phyloP scores from a whole-genome alignment of 495 filamentous ascomycete genomes.

The Neurospora sp. region DNA sequence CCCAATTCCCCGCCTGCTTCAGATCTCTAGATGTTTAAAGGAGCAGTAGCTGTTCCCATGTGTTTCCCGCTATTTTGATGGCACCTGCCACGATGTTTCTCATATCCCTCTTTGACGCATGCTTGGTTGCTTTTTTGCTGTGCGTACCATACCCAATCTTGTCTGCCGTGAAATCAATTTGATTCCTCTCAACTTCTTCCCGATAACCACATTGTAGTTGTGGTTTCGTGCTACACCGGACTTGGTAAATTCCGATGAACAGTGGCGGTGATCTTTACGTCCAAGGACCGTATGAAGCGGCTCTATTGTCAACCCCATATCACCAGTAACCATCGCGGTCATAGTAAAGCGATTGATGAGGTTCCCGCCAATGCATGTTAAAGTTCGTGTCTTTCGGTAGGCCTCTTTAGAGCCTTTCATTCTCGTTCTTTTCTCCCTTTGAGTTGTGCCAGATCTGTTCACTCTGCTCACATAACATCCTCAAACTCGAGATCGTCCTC shows the following conservation, averaged over 20 bases:
- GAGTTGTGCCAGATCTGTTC: not conserved
- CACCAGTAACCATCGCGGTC: not conserved
- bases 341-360: not conserved
- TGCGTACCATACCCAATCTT: not conserved
- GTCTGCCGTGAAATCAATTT: not conserved
- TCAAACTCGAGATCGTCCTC: constrained; percentile 57
- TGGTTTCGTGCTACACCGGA: not conserved
- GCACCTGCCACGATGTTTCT: not conserved
- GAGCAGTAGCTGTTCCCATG: not conserved
- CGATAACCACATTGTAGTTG: not conserved
- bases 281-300: not conserved
- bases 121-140: not conserved
- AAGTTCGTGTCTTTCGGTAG: not conserved
- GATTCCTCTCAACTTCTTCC: not conserved
- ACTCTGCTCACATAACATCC: constrained; percentile 36
- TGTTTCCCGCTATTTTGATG: not conserved
- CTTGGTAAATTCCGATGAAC: not conserved
- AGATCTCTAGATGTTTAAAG: not conserved
- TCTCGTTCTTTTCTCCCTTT: not conserved
- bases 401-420: not conserved
- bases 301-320: not conserved
- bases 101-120: not conserved
- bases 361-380: not conserved
- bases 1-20: not conserved
- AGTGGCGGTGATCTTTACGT: not conserved